Conservation (phyloP, 805 yeast genomes). For the Starmerella gropengiesseri region DNA sequence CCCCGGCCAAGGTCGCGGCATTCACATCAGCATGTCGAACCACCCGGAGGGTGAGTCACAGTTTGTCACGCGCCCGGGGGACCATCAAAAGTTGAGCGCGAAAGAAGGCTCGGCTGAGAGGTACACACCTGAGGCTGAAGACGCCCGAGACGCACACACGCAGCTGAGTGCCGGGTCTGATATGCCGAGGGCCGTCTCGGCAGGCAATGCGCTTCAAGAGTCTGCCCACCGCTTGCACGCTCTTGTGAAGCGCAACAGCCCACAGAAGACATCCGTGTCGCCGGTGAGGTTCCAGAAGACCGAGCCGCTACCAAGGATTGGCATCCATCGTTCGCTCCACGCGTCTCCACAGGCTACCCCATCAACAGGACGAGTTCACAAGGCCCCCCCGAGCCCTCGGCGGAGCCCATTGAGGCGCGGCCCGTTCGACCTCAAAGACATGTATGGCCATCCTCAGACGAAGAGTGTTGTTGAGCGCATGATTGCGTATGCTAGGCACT, state of each 20-base stretch:
- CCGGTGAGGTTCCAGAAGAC: conserved; percentile 3
- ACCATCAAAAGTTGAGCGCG: no score
- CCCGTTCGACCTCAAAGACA: no score
- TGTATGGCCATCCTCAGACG: neutral
- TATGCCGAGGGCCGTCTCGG: no score
- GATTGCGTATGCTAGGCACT: conserved; percentile 13
- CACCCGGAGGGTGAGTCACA: no score
- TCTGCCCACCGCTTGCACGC: conserved; percentile 5
- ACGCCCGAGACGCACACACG: no score
- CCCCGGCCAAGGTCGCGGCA: no score
- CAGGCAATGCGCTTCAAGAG: neutral
- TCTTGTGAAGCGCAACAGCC: conserved; percentile 5
- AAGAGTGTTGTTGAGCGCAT: conserved; percentile 9
- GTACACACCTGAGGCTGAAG: no score
- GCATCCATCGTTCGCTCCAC: neutral
- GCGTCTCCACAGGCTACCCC: neutral
- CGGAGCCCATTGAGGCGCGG: conserved; percentile 6
- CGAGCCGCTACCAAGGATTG: neutral
- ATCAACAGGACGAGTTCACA: neutral
- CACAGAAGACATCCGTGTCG: neutral
- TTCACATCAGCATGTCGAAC: no score
- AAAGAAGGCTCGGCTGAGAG: no score
- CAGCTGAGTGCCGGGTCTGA: no score
- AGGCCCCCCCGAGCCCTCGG: conserved; percentile 6
- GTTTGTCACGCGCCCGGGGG: no score